Evolutionary conservation across 768 basidiomycete genomes (phyloP).

Genomic region (Rhodotorula taiwanensis): DNA sequence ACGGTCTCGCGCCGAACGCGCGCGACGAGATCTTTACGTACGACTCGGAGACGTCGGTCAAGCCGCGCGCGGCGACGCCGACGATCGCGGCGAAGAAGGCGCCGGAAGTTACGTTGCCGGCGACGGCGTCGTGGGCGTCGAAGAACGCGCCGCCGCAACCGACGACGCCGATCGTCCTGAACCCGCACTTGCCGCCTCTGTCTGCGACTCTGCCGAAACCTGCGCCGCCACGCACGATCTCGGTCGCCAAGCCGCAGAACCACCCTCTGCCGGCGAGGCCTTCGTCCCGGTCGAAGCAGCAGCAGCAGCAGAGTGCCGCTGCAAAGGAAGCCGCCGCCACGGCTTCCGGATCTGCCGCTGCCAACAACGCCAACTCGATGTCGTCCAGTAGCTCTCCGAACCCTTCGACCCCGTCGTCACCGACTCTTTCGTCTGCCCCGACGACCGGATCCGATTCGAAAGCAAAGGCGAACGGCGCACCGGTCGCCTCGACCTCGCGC

Average conservation of each 20-base stretch:
- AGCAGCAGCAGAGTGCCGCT: constrained; percentile 46
- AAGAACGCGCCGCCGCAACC: constrained; percentile 29
- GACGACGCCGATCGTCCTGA: constrained; percentile 27
- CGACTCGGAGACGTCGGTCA: constrained; percentile 22
- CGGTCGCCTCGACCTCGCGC: constrained; percentile 2
- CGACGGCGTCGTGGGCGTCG: constrained; percentile 37
- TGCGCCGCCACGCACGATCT: constrained; percentile 20
- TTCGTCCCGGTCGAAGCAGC: constrained; percentile 19
- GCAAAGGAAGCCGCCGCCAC: constrained; percentile 48
- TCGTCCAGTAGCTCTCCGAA: constrained; percentile 6
- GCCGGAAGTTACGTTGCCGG: constrained; percentile 44
- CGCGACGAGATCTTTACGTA: constrained; percentile 91
- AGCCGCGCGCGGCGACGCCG: constrained; percentile 57
- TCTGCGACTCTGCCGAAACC: constrained; percentile 34
- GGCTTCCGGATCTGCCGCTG: constrained; percentile 37
- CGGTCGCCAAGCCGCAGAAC: constrained; percentile 25
- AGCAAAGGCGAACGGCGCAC: not conserved
- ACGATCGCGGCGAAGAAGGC: constrained; percentile 59
- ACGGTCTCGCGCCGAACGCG: constrained; percentile 57
- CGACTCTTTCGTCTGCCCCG: not conserved
- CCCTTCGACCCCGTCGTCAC: not conserved
- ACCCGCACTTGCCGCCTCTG: constrained; percentile 27
- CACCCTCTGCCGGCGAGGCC: constrained; percentile 36
- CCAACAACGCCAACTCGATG: not conserved
- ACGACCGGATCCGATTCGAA: not conserved